A percentile compares a stretch with the other conserved stretches of the same genome.
Evolutionary conservation across 371 early-diverging fungal genomes (phyloP).

Genomic region (Batkoa obscura): DNA sequence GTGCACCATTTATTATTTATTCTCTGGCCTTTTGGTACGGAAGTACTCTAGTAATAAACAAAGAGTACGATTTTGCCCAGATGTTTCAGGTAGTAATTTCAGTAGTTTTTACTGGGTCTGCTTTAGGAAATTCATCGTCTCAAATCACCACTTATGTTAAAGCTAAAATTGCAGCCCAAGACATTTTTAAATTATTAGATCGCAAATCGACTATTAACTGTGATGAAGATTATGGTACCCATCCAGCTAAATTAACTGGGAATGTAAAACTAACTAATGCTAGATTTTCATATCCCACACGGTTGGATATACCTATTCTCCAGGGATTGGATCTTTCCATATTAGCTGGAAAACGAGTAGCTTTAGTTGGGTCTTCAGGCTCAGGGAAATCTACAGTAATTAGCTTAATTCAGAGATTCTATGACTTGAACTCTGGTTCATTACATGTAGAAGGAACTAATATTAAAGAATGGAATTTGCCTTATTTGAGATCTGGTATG

Average conservation of each 20-base stretch:
- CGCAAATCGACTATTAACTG: constrained; percentile 25
- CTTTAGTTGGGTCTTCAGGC: constrained; percentile 16
- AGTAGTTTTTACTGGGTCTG: constrained; percentile 19
- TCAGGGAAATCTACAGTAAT: constrained; percentile 54
- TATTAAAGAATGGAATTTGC: constrained; percentile 34
- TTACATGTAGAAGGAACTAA: constrained; percentile 47
- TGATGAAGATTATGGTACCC: constrained; percentile 21
- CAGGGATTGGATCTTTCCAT: constrained; percentile 37
- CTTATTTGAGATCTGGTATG: constrained; percentile 44
- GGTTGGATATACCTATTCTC: constrained; percentile 38
- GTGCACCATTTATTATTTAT: constrained; percentile 40
- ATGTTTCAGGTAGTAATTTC: constrained; percentile 48
- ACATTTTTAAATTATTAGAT: constrained; percentile 43
- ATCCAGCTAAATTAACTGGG: constrained; percentile 19
- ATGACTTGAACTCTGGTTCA: constrained; percentile 36
- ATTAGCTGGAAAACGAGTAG: constrained; percentile 36
- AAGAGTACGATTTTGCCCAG: constrained; percentile 9
- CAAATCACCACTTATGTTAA: constrained; percentile 13
- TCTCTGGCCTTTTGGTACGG: constrained; percentile 71
- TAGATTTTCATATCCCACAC: constrained; percentile 46
- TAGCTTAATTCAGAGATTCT: constrained; percentile 45
- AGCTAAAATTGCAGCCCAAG: constrained; percentile 64
- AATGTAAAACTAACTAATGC: constrained; percentile 42
- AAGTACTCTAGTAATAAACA: constrained; percentile 18
- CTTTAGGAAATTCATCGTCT: constrained; percentile 24